phyloP scores from a whole-genome alignment of 257 asterid species.

The Anisodus acutangulus region DNA sequence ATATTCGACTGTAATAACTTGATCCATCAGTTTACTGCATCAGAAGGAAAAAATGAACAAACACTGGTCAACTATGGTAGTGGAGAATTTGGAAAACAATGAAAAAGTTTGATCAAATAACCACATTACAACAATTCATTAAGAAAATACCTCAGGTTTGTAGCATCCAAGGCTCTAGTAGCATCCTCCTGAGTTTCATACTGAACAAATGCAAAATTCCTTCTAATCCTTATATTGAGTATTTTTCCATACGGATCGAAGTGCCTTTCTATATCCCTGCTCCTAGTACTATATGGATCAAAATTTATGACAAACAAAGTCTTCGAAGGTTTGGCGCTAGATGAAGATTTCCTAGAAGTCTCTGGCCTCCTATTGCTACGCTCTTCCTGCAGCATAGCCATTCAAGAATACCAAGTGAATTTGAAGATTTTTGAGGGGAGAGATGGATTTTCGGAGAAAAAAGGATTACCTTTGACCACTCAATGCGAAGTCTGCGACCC shows the following conservation, averaged over 20 bases:
- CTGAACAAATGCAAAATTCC: conserved; percentile 75
- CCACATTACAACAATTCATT: not conserved
- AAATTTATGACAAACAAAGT: conserved; percentile 70
- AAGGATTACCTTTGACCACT: conserved; percentile 71
- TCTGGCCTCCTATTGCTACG: conserved; percentile 54
- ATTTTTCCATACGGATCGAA: conserved; percentile 74
- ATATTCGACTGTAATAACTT: conserved; percentile 66
- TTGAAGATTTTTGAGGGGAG: not conserved
- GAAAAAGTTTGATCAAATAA: not conserved
- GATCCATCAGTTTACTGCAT: conserved; percentile 71
- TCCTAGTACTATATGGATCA: conserved; percentile 65
- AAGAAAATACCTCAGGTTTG: conserved; percentile 59
- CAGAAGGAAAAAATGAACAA: not conserved
- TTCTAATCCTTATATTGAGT: conserved; percentile 65
- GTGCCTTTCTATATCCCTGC: conserved; percentile 72
- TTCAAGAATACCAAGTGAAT: not conserved
- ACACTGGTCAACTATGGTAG: not conserved
- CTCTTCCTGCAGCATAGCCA: conserved; percentile 56
- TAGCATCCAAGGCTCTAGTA: conserved; percentile 53
- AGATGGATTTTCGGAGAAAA: not conserved
- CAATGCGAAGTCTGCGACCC: conserved; percentile 74
- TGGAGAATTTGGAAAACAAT: not conserved
- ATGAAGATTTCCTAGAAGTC: conserved; percentile 52
- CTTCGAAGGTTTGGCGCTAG: conserved; percentile 57
- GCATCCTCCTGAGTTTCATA: conserved; percentile 71